These are phyloP conservation scores for Hypoxylon trugodes DNA, from an alignment of 495 filamentous ascomycete genomes.

Conservation along the genomic window DNA sequence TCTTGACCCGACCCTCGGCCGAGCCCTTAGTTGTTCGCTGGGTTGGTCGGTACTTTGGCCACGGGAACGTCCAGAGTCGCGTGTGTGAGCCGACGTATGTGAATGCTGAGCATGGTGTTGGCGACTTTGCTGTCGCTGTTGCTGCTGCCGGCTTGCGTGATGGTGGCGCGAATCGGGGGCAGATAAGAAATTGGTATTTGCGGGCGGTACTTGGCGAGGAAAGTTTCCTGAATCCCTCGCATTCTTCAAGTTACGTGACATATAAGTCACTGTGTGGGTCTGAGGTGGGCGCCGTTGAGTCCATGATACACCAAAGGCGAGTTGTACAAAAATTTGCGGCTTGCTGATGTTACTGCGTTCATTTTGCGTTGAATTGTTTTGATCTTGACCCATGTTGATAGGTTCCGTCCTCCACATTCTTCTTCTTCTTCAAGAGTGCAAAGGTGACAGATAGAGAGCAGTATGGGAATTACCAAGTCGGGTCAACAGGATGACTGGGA, in stretches of 20 bases:
- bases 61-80: constrained; percentile 29
- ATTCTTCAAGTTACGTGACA: constrained; percentile 51
- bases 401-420: constrained; percentile 37
- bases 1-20: constrained; percentile 41
- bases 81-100: constrained; percentile 25
- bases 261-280: constrained; percentile 54
- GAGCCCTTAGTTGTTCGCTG: constrained; percentile 32
- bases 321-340: constrained; percentile 56
- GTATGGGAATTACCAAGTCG: background rate
- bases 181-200: constrained; percentile 53
- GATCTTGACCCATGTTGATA: constrained; percentile 44
- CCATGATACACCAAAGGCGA: constrained; percentile 58
- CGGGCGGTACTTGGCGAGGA: constrained; percentile 53
- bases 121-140: constrained; percentile 25
- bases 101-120: constrained; percentile 45
- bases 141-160: constrained; percentile 24
- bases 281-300: constrained; percentile 46
- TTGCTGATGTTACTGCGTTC: constrained; percentile 34
- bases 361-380: constrained; percentile 33
- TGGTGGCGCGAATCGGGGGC: constrained; percentile 46
- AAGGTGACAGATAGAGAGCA: background rate
- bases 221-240: constrained; percentile 46
- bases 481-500: constrained; percentile 11
- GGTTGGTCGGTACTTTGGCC: constrained; percentile 23
- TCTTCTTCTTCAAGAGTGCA: constrained; percentile 4